Evolutionary conservation across 495 filamentous ascomycete species (phyloP), one percentile per base, ranked within the genome.

Genomic region (Evernia prunastri): DNA sequence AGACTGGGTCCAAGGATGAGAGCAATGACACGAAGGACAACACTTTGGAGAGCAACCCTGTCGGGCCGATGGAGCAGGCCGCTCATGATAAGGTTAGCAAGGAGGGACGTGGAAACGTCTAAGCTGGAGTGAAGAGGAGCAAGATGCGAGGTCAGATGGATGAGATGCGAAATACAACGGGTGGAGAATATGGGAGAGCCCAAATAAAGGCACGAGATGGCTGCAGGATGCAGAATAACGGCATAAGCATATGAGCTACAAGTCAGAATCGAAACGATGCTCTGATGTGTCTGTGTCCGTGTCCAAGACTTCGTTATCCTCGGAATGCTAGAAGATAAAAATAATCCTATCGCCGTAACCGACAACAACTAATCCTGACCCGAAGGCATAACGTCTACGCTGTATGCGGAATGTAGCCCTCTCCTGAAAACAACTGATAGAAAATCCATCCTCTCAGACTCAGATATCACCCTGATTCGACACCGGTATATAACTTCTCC

Each of bases 21-120:
- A 75, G 76, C 11, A 71, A 74, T 11, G 67, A 80, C 40, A 61
- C 69, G 36, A 78, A 75, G 73, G 63, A 70, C 20, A 60, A 66
- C 11, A 31, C 64, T 37, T 58, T 83, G 54, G 47, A 67, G 57
- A 81, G 82, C 67, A 96, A 96, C 80, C 92, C 91, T 2, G 81
- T 76, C 67, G 85, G 86, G 42, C 78, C 80, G 13, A 71, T 94
- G 57, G 90, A 92, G 67, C 83, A 88, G 51, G 77, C 79, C n/a
- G 83, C 88, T 59, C 78, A 83, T 65, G 81, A 79, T 56, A 91
- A 91, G 79, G 82, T 80, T 60, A 72, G 70, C 23, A 87, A 87
- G 75, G 72, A 68, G 17, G 66, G 67, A 20, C 60, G 65, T 40
- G 70, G 67, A 20, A 25, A 66, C 6, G 59, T 68, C 49, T 67